phyloP scores from a whole-genome alignment of 345 rosid species.

The Physaria fendleri region DNA sequence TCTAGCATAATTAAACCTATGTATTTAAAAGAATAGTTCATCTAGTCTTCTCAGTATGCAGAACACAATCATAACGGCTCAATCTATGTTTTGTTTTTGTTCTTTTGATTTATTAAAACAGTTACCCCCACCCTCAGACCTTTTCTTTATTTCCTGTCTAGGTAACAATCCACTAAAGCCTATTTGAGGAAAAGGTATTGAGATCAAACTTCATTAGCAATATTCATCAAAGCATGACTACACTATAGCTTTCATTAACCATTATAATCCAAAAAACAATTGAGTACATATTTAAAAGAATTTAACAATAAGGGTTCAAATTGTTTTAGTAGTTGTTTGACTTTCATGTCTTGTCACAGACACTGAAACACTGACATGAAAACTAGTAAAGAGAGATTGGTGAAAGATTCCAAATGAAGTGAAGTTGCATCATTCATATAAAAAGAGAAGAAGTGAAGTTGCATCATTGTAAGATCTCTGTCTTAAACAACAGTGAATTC shows the following conservation, averaged over 20 bases:
- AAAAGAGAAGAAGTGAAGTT: too few relatives aligned
- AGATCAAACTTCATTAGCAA: conserved; percentile 22
- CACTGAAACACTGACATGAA: conserved; percentile 23
- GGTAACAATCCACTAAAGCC: conserved; percentile 30
- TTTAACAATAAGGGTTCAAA: background rate
- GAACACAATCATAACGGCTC: conserved; percentile 13
- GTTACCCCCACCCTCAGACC: conserved; percentile 5
- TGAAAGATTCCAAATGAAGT: conserved; percentile 22
- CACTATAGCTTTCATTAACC: background rate
- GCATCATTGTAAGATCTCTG: conserved; percentile 12
- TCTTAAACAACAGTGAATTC: conserved; percentile 14
- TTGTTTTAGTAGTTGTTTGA: conserved; percentile 6
- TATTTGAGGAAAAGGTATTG: background rate
- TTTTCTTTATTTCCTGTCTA: conserved; percentile 10
- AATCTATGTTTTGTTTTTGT: background rate
- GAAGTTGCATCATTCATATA: too few relatives aligned
- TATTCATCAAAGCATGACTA: conserved; percentile 18
- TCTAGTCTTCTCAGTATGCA: conserved; percentile 13
- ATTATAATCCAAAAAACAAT: background rate
- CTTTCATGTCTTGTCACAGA: conserved; percentile 27
- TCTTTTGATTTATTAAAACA: conserved; percentile 13
- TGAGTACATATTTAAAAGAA: background rate
- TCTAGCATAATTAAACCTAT: conserved; percentile 1
- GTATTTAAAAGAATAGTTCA: background rate
- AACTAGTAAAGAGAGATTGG: conserved; percentile 17